A percentile compares a stretch with the other conserved stretches of the same genome.
These are phyloP conservation scores for Globisporangium splendens DNA, from an alignment of 352 stramenopile genomes.

Conservation along the genomic window DNA sequence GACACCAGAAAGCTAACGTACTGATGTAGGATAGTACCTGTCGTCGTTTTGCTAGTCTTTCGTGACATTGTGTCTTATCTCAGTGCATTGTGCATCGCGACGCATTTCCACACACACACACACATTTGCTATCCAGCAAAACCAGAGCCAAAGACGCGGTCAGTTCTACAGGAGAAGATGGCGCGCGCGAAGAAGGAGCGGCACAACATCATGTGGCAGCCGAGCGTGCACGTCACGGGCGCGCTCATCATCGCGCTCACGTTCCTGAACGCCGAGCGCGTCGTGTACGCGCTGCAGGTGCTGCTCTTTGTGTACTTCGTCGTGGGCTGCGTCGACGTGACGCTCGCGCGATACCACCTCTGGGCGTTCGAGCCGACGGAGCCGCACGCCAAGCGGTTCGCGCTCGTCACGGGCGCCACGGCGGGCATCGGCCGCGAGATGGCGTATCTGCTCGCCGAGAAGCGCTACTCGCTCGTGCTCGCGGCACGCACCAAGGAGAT, in stretches of 20 bases:
- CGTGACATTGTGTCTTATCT: no score
- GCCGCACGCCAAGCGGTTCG: constrained; percentile 52
- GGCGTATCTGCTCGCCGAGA: constrained; percentile 72
- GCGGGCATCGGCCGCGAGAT: constrained; percentile 74
- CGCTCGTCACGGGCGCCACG: constrained; percentile 72
- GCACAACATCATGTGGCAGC: constrained; percentile 34
- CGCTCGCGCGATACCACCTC: constrained; percentile 59
- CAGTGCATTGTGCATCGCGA: no score
- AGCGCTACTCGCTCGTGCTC: constrained; percentile 79
- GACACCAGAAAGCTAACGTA: no score
- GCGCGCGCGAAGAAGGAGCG: constrained; percentile 18
- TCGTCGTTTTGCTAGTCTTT: no score
- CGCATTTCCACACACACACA: no score
- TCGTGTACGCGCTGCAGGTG: constrained; percentile 37
- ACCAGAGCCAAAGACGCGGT: no score
- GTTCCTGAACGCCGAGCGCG: constrained; percentile 33
- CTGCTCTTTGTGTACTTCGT: constrained; percentile 58
- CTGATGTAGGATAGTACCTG: no score
- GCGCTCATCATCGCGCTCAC: constrained; percentile 43
- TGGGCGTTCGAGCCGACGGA: constrained; percentile 52
- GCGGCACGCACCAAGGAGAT: constrained; percentile 50
- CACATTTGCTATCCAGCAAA: no score
- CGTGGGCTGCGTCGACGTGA: constrained; percentile 48
- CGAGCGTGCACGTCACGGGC: constrained; percentile 39
- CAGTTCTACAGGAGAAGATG: not conserved